phyloP scores from a whole-genome alignment of 129 eudicot species.

The Flaveria bidentis region DNA sequence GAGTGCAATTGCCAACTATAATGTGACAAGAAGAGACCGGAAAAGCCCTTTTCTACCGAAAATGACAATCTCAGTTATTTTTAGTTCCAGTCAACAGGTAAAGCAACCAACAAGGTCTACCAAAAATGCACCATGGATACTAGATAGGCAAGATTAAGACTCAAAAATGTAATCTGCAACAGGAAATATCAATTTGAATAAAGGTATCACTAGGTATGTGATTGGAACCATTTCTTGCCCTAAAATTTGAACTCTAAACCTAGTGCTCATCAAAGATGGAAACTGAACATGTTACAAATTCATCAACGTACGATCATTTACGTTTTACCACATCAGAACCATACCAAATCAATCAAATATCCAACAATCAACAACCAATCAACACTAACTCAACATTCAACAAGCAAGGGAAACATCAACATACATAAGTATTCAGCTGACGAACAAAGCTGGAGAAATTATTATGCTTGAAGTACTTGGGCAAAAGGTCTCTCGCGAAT shows the following conservation, averaged over 20 bases:
- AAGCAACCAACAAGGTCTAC: conserved; percentile 7
- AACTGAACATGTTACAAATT: conserved; percentile 1
- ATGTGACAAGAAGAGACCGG: not conserved
- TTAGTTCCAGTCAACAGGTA: not conserved
- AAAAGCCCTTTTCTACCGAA: not conserved
- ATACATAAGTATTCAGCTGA: conserved; percentile 85
- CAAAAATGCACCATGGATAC: conserved; percentile 5
- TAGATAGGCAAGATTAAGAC: not conserved
- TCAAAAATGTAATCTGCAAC: not conserved
- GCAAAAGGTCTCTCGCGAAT: conserved; percentile 67
- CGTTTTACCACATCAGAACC: not conserved
- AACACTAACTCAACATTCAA: conserved; percentile 1
- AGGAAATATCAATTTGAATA: not conserved
- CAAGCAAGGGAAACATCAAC: not conserved
- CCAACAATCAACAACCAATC: not conserved
- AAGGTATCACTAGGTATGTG: not conserved
- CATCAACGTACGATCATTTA: not conserved
- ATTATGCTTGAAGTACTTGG: conserved; percentile 86
- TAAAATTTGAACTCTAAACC: conserved; percentile 13
- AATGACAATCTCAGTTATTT: not conserved
- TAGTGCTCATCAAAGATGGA: not conserved
- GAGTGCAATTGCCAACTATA: not conserved
- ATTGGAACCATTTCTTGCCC: not conserved
- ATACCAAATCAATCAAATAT: conserved; percentile 2
- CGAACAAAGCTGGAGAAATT: conserved; percentile 92